Conservation (phyloP, 148 eudicot species). For the Vaccinium corymbosum region DNA sequence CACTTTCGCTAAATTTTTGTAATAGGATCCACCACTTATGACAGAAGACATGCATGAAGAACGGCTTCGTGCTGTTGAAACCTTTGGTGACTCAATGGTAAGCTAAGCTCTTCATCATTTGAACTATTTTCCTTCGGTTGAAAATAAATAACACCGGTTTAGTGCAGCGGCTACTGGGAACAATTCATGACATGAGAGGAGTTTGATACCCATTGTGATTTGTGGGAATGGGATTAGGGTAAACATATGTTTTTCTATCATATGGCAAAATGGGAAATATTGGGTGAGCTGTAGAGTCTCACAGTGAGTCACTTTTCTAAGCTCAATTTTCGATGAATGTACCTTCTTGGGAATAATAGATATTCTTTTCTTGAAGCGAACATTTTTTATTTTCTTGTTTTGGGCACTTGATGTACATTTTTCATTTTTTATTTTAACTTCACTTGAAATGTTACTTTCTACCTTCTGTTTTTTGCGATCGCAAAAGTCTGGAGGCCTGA, state of each 20-base stretch:
- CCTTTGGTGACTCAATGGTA: constrained; percentile 67
- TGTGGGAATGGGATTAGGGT: too few species aligned
- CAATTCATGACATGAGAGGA: not conserved
- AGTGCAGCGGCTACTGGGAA: not conserved
- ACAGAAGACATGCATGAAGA: constrained; percentile 99
- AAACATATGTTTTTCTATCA: too few species aligned
- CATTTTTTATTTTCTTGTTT: not conserved
- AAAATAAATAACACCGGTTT: constrained; percentile 6
- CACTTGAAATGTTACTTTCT: constrained; percentile 3
- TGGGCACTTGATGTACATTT: not conserved
- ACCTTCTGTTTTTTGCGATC: not conserved
- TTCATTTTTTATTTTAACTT: not conserved
- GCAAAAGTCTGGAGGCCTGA: not conserved
- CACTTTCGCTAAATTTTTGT: constrained; percentile 20
- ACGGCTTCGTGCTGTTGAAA: constrained; percentile 73
- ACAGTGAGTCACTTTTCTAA: not conserved
- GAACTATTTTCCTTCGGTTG: constrained; percentile 10
- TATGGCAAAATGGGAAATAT: not conserved
- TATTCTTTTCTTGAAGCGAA: not conserved
- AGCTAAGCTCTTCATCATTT: constrained; percentile 31
- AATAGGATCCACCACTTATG: constrained; percentile 89
- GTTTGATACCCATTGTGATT: too few species aligned
- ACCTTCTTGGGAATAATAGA: not conserved
- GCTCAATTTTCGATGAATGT: not conserved
- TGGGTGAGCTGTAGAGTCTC: constrained; percentile 9